Base-by-base conservation (phyloP, 805 yeast genomes). In the Maudiozyma bulderi region DNA sequence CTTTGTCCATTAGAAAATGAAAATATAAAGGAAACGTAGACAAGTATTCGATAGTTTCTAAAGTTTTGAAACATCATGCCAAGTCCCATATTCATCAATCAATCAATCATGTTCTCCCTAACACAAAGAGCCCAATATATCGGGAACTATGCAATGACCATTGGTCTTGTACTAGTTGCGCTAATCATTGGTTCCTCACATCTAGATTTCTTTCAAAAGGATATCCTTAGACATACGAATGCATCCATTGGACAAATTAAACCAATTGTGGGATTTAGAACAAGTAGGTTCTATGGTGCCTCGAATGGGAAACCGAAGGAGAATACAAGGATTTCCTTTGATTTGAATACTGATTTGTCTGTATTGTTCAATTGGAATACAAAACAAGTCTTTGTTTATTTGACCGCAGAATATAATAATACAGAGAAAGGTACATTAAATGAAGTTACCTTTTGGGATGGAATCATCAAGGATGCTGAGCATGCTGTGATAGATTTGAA, bases 331-430 rank as follows among this genome's bases (percentile, higher is more conserved):
- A 65, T 89, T 39, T 68, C 69, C 10, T 89, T 93, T 59, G 95
- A 87, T 62, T 69, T 93, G 44, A 79, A 78, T 6, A 72, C 78
- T 1, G 96, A 91, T 66, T 72, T 91, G 52, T 63, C 86, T 1
- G 82, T 87, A 1, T 73, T 93, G 47, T 90, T 90, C 76, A 89
- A 85, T 66, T 91, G 97, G 96, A 93, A 91, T 68, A 93, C 99
- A 10, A 91, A 91, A 63, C 98, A 91, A 67, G 81, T 91, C n/a
- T 91, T 93, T 60, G 86, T 84, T 5, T 93, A 91, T 60, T 72
- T 93, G 53, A 86, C 95, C 3, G 95, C 95, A 1, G 91, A 87
- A 60, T 90, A 90, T 54, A 76, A 86, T 56, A 44, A 61, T 51
- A 62, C 68, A 50, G 57, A 68, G 52, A 56, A 55, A 1, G 71